Conservation (phyloP, 345 rosid species). For the Durio zibethinus region DNA sequence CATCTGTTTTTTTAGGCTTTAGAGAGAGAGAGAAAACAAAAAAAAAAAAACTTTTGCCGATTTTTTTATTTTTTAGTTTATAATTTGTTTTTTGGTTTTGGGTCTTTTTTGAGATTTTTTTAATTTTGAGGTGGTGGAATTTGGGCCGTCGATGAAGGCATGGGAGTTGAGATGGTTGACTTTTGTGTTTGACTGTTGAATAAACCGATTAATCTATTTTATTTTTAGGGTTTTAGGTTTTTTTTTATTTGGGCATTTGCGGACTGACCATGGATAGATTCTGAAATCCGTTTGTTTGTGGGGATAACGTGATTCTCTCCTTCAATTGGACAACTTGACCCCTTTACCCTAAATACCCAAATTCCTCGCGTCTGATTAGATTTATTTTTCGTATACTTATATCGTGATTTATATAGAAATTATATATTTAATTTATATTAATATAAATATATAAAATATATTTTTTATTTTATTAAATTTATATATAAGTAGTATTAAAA, state of each 20-base stretch:
- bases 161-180: slow-evolving; percentile 9
- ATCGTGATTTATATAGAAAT: too few relatives aligned
- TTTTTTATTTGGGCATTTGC: background rate
- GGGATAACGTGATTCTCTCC: background rate
- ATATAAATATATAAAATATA: too few relatives aligned
- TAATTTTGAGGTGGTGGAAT: background rate
- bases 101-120: slow-evolving; percentile 14
- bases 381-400: too few relatives aligned
- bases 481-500: too few relatives aligned
- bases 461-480: too few relatives aligned
- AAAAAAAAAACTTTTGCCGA: slow-evolving; percentile 18
- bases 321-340: background rate
- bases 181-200: slow-evolving; percentile 11
- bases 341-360: background rate
- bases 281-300: slow-evolving; percentile 3
- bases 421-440: too few relatives aligned
- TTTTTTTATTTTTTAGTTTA: slow-evolving; percentile 21
- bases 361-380: background rate
- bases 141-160: slow-evolving; percentile 24
- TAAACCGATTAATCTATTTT: background rate
- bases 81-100: slow-evolving; percentile 10
- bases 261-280: background rate
- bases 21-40: slow-evolving; percentile 31
- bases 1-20: slow-evolving; percentile 33
- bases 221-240: background rate